Evolutionary conservation across 177 flowering plant species (phyloP), one percentile per base, ranked within the genome.

Genomic region (Vitis hybrid): DNA sequence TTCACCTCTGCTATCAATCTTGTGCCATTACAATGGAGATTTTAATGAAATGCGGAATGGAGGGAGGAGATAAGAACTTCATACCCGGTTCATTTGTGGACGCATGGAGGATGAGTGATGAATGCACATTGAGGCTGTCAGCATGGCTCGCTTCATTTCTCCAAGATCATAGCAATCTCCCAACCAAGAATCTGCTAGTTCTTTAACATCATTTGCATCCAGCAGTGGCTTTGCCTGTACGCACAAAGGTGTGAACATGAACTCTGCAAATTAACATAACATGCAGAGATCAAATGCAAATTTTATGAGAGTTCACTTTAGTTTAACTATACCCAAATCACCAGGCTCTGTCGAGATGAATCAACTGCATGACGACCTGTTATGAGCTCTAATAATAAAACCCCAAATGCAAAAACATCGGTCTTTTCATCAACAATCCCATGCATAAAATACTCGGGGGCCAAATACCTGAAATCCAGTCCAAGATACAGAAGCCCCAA

Each of bases 321-420:
- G 48, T 40, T 40, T 40, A 58, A 62, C 1, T 90, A 9, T 90
- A 95, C 99, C 99, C 98, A 96, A 77, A 93, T 87, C 64, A 83
- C 97, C n/a, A 96, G 98, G 88, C 98, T 96, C 74, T 89, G 94
- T 48, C 91, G 81, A 68, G 73, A 76, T 2, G 93, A 83, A 77
- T 93, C 94, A 51, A 96, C 89, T 9, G 99, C 98, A 45, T 80
- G 88, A 2, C 99, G 91, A 48, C 99, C 99, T 3, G 99, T 96
- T 64, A 96, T 83, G 70, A 96, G 82, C 87, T 93, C 99, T 58
- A 96, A 74, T 15, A 96, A 70, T 62, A 96, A 62, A 71, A 96
- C 98, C 18, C 99, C 99, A 67, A 76, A 95, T 0, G 99, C 94
- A 76, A 95, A 95, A 2, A 95, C 93, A 77, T 95, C 99, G 1